Base-by-base conservation (phyloP, 1,284 basidiomycete species). In the Malassezia globosa region DNA sequence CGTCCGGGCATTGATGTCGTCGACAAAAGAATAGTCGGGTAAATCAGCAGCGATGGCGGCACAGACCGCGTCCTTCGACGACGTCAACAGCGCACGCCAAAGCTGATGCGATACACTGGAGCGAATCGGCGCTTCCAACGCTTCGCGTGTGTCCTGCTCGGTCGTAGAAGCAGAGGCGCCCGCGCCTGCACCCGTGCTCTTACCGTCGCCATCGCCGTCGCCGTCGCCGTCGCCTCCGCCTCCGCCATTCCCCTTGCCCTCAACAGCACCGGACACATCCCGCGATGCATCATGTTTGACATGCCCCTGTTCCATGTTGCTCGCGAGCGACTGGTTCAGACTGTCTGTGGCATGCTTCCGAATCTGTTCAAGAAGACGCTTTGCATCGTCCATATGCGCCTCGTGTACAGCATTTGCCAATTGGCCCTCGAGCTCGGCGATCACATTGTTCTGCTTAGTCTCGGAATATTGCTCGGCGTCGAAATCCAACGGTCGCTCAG, bases 1-100 rank as follows among this genome's bases (percentile, higher is more conserved):
- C 1, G 85, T 90, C 24, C 94, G 81, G 26, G 85, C 87, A 70
- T 95, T 97, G 76, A 99, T 97, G 64, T 95, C 89, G 70, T 97
- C 94, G 35, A 95, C 79, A 66, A 88, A 95, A 42, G 77, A 76
- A 71, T 86, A 96, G 73, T 96, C 86, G 65, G 96, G 60, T 0
- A 71, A 50, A 14, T 48, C 42, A 3, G 61, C 57, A n/a, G 51
- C 36, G 29, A 71, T 54, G 7, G 64, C 63, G 2, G 56, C 55
- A n/a, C 59, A 38, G 21, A 69, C 55, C 8, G 66, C 60, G 2
- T 51, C 46, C 8, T 43, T 46, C 19, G 60, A 55, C 3, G 62
- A 56, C n/a, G 64, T 55, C 37, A 67, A 53, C 5, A 71, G 48
- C 24, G 68, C 66, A 13, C 64, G 51, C 68, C 68, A 71, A 5